phyloP scores from a whole-genome alignment of 371 early-diverging fungal genomes.

The Rhizopus stolonifer region DNA sequence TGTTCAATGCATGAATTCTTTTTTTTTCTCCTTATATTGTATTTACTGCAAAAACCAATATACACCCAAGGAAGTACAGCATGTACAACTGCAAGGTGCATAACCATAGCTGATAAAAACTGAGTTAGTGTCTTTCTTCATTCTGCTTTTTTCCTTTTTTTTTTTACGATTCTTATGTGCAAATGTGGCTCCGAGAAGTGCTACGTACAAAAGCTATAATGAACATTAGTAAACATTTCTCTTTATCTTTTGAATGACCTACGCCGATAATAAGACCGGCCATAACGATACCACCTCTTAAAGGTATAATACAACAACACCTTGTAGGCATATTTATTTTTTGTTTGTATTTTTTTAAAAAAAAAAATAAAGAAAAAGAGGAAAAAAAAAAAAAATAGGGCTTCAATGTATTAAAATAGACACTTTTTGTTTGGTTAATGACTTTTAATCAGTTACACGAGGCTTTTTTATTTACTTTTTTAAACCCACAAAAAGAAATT shows the following conservation, averaged over 20 bases:
- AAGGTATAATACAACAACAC: slow-evolving; percentile 50
- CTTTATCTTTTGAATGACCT: slow-evolving; percentile 6
- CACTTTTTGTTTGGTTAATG: background rate
- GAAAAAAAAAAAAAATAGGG: slow-evolving; percentile 1
- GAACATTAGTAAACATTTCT: background rate
- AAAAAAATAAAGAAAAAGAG: background rate
- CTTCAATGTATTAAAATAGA: background rate
- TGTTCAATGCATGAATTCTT: background rate
- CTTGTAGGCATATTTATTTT: slow-evolving; percentile 19
- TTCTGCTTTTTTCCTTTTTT: background rate
- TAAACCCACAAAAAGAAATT: no score
- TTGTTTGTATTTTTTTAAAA: background rate
- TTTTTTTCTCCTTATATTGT: background rate
- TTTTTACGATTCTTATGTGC: slow-evolving; percentile 48
- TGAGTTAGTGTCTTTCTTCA: background rate
- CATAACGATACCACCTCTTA: slow-evolving; percentile 37
- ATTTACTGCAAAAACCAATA: slow-evolving; percentile 39
- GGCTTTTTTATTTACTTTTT: no score
- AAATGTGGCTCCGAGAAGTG: slow-evolving; percentile 40
- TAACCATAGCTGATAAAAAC: slow-evolving; percentile 44
- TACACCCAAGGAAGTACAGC: slow-evolving; percentile 43
- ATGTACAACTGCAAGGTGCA: slow-evolving; percentile 36
- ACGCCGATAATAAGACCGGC: slow-evolving; percentile 36
- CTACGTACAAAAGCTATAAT: slow-evolving; percentile 33
- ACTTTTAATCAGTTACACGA: background rate